Conservation (phyloP, 345 rosid genomes). For the Nasturtium officinale region DNA sequence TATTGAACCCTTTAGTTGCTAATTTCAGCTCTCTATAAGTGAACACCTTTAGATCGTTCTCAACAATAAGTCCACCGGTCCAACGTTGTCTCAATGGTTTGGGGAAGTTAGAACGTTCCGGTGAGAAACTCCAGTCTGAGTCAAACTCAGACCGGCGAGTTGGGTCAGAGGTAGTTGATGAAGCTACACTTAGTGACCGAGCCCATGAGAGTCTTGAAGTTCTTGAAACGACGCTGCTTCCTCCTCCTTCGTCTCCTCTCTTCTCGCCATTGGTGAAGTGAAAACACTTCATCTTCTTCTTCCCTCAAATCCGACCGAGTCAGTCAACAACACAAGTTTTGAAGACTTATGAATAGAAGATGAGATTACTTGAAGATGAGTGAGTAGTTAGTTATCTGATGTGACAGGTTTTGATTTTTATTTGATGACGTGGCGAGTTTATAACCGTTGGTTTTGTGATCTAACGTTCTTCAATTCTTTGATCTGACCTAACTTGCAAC, state of each 20-base stretch:
- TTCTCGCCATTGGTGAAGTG: slow-evolving; percentile 82
- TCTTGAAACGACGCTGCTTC: slow-evolving; percentile 50
- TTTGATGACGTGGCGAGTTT: slow-evolving; percentile 20
- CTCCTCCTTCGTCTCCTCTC: slow-evolving; percentile 44
- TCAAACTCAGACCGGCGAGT: slow-evolving; percentile 89
- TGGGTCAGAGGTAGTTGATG: slow-evolving; percentile 60
- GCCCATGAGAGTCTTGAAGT: slow-evolving; percentile 83
- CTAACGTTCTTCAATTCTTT: background rate
- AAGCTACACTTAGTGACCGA: slow-evolving; percentile 87
- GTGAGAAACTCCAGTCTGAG: slow-evolving; percentile 74
- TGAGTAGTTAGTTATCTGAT: background rate
- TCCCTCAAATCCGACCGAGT: slow-evolving; percentile 37
- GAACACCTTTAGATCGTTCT: slow-evolving; percentile 78
- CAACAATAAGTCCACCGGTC: slow-evolving; percentile 19
- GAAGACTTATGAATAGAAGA: slow-evolving; percentile 3
- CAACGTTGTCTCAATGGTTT: slow-evolving; percentile 66
- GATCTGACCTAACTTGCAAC: slow-evolving; percentile 24
- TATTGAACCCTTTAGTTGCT: slow-evolving; percentile 78
- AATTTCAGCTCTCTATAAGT: slow-evolving; percentile 74
- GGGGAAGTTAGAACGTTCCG: slow-evolving; percentile 53
- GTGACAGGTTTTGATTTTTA: slow-evolving; percentile 1
- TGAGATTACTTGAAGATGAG: slow-evolving; percentile 2
- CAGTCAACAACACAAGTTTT: slow-evolving; percentile 16
- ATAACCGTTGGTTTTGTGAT: slow-evolving; percentile 6
- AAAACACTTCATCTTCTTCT: slow-evolving; percentile 78